phyloP scores from a whole-genome alignment of 2,329 filamentous ascomycete species.

The Cyphellophora attinorum region DNA sequence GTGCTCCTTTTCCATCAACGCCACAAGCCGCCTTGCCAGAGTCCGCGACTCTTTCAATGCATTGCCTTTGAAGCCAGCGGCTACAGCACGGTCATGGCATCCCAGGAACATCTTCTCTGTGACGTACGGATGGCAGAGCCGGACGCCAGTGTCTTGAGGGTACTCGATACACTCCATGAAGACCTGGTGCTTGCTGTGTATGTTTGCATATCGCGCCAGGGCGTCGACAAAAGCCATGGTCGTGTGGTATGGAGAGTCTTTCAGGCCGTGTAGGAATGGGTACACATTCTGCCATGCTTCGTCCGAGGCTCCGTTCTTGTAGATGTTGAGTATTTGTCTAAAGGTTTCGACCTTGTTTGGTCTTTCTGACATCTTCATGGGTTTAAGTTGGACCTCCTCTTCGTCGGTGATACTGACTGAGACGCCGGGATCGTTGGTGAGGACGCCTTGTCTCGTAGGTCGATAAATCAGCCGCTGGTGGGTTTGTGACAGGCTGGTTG shows the following conservation, averaged over 20 bases:
- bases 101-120: conserved; percentile 27
- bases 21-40: too few relatives aligned
- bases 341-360: conserved; percentile 25
- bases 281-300: conserved; percentile 28
- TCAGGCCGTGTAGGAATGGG: conserved; percentile 30
- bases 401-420: conserved; percentile 27
- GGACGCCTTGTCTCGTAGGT: conserved; percentile 23
- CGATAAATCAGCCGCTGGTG: conserved; percentile 32
- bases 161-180: conserved; percentile 29
- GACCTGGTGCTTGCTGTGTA: conserved; percentile 24
- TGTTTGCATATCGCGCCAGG: conserved; percentile 28
- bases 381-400: conserved; percentile 29
- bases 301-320: conserved; percentile 25
- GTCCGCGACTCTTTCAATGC: conserved; percentile 17
- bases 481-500: conserved; percentile 25
- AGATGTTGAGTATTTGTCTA: conserved; percentile 23
- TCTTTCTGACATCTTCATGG: conserved; percentile 24
- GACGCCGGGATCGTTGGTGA: conserved; percentile 30
- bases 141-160: conserved; percentile 26
- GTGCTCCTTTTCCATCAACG: too few relatives aligned
- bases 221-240: conserved; percentile 23
- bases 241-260: conserved; percentile 19
- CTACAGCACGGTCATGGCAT: conserved; percentile 26
- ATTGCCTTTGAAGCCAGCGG: conserved; percentile 24
- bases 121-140: conserved; percentile 21